Percentiles rank a stretch among this genome's conserved stretches.
Evolutionary conservation across 768 basidiomycete species (phyloP).

Genomic region (Thelephora ganbajun): DNA sequence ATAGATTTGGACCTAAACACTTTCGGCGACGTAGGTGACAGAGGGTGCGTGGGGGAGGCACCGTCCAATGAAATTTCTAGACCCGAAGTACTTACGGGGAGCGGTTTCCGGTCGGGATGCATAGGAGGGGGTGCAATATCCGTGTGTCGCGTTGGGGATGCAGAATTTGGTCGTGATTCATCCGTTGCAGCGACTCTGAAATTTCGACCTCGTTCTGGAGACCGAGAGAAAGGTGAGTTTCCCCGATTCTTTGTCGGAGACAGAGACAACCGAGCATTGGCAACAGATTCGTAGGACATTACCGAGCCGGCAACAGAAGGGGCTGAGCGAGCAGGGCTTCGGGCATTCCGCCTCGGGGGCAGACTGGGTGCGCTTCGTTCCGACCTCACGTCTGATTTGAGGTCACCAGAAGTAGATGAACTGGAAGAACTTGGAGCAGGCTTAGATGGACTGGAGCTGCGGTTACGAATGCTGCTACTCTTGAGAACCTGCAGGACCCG

Average conservation of each 20-base stretch:
- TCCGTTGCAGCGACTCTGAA: background rate
- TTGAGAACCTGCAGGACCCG: slow-evolving; percentile 60
- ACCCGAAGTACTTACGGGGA: slow-evolving; percentile 4
- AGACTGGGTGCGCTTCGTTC: slow-evolving; percentile 16
- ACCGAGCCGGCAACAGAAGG: slow-evolving; percentile 20
- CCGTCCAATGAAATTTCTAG: background rate
- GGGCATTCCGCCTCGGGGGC: slow-evolving; percentile 22
- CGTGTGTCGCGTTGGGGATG: slow-evolving; percentile 1
- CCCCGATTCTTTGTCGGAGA: background rate
- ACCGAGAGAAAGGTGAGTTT: background rate
- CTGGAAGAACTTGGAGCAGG: background rate
- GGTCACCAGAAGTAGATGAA: slow-evolving; percentile 4
- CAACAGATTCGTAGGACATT: slow-evolving; percentile 28
- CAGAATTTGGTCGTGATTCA: slow-evolving; percentile 1
- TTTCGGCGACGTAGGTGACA: slow-evolving; percentile 19
- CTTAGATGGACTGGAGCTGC: slow-evolving; percentile 12
- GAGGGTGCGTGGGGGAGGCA: background rate
- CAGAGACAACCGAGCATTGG: slow-evolving; percentile 19
- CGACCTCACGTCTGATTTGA: background rate
- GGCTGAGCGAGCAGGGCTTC: slow-evolving; percentile 12
- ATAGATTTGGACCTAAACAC: slow-evolving; percentile 42
- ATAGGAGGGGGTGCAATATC: slow-evolving; percentile 30
- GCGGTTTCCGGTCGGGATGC: slow-evolving; percentile 39
- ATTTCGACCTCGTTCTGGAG: background rate
- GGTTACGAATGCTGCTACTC: slow-evolving; percentile 26